These are phyloP conservation scores for Fennellomyces sp. DNA, from an alignment of 371 early-diverging fungal genomes.

Conservation along the genomic window DNA sequence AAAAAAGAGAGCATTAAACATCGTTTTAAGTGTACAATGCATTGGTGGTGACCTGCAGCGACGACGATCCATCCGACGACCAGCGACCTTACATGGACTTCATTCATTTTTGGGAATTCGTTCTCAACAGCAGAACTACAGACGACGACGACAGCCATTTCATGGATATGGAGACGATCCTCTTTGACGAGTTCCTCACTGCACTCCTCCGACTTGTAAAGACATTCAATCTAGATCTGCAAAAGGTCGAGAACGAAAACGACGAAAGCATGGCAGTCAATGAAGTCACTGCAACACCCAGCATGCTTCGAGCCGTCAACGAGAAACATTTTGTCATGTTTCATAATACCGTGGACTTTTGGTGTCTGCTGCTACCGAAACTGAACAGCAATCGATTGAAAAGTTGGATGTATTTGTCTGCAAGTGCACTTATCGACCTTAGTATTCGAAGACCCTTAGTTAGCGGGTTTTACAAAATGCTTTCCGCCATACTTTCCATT, in stretches of 20 bases:
- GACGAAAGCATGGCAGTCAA: background rate
- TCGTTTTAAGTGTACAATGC: constrained; percentile 69
- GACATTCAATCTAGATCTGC: constrained; percentile 35
- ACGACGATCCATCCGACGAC: constrained; percentile 8
- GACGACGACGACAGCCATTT: background rate
- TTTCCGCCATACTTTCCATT: constrained; percentile 53
- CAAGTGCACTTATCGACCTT: constrained; percentile 52
- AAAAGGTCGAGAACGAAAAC: constrained; percentile 9
- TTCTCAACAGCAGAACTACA: constrained; percentile 12
- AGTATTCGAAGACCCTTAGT: constrained; percentile 65
- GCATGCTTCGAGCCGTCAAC: constrained; percentile 53
- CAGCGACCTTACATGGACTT: constrained; percentile 30
- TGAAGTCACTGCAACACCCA: background rate
- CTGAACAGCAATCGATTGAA: constrained; percentile 44
- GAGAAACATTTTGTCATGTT: constrained; percentile 71
- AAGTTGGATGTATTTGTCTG: constrained; percentile 66
- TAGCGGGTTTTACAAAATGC: constrained; percentile 77
- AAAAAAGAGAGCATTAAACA: too few relatives aligned
- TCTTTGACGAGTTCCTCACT: constrained; percentile 39
- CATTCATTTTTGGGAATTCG: constrained; percentile 39
- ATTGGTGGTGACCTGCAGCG: constrained; percentile 56
- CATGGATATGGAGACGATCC: constrained; percentile 10
- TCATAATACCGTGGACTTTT: constrained; percentile 71
- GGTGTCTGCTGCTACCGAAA: constrained; percentile 58
- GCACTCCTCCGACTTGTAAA: constrained; percentile 26